Evolutionary conservation across 148 eudicot species (phyloP), one percentile per base, ranked within the genome.

Genomic region (Rhododendron molle): DNA sequence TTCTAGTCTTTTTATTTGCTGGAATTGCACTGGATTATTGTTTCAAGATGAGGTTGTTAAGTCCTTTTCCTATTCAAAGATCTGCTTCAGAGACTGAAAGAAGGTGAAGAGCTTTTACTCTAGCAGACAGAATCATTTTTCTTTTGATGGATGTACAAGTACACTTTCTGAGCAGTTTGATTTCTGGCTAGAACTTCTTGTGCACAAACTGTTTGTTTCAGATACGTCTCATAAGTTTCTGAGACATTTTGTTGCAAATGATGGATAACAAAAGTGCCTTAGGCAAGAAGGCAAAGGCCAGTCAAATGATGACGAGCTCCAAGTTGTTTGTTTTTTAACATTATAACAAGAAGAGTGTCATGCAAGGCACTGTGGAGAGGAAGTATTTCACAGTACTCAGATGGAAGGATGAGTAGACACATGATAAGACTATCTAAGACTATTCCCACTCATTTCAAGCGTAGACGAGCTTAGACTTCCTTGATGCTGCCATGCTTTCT

Each of bases 1-100:
- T 95, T 73, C 83, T 97, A 46, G 88, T 97, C 65, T 97, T 97
- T 87, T 47, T 92, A 62, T 93, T 95, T 86, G 98, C 99, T 74
- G 95, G 94, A 81, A 95, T 93, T 86, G 94, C 91, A 34, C 86
- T 97, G 83, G 99, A 97, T 88, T 90, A 95, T 86, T 97, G 98
- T 93, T 92, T 92, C 67, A 97, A 95, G 92, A 83, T 90, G 82
- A 86, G 96, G 88, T 23, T 93, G 82, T 71, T 97, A 60, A 95
- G 96, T 62, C 96, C 98, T 46, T 97, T 93, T 87, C 98, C 98
- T 30, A 91, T 92, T 79, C 89, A 88, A 84, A 85, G 84, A 83
- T 83, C 90, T 47, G 86, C 87, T 83, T 85, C 85, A 85, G 86
- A 81, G 79, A 88, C 81, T 73, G 28, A 83, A 7, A 23, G 28